Base-by-base conservation (phyloP, 1,139 yeast genomes). In the Lodderomyces elongisporus region DNA sequence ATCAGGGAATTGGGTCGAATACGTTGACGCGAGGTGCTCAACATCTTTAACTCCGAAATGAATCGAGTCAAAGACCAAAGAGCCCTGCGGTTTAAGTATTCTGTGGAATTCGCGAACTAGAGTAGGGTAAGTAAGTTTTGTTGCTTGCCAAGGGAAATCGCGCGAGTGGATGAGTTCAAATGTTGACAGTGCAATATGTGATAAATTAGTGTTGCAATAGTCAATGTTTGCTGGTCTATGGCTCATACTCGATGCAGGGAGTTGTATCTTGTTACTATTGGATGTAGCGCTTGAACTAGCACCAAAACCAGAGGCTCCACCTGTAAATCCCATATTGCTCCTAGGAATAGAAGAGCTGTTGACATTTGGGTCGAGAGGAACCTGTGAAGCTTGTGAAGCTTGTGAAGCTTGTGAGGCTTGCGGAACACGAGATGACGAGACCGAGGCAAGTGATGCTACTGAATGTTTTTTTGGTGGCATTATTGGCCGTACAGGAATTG, bases 161-260 rank as follows among this genome's bases (percentile, higher is more conserved):
- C 69, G 48, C 18, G 58, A 48, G 31, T 64, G 71, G 26, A 68
- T 52, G 23, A 60, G 40, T 35, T 65, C 61, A 44, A 67, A 65
- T 3, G 64, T 52, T 21, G 52, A 54, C 9, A 52, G 43, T 2
- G 52, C 51, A 10, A 68, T 48, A 0, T 61, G 49, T 0, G 59
- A 41, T 17, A 68, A 44, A 1, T 67, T 48, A 9, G 48, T 39
- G 8, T 55, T 40, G 38, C 52, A 65, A 37, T 56, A 65, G 37
- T 60, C 63, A 41, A 65, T 64, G 42, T 67, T 65, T 42, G 47
- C 46, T 6, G 71, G 70, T 36, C 61, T 54, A 39, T 58, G 58
- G 14, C 49, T 41, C 32, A 37, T 46, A 13, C 14, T 24, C 6
- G 26, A 24, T 13, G 26, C 14, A 6, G 12, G 26, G 14, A 13